Evolutionary conservation across 148 eudicot species (phyloP).

Genomic region (Chenopodium album): DNA sequence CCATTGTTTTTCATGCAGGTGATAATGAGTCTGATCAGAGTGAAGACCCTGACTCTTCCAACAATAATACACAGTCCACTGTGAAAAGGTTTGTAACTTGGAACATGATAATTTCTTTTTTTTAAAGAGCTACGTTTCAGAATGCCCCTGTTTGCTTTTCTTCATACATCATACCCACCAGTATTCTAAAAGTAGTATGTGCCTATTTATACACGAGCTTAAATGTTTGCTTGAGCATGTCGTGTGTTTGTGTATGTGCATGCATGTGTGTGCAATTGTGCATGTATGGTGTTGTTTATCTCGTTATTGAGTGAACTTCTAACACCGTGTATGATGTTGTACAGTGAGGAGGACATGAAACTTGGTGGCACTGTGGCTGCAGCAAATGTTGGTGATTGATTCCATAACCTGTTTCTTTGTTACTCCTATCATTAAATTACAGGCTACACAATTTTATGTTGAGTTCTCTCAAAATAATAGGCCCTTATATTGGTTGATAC

Average conservation of each 20-base stretch:
- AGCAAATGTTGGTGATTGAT: conserved; percentile 52
- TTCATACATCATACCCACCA: neutral
- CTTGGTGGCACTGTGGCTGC: conserved; percentile 33
- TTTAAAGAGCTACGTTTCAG: neutral
- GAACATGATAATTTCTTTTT: neutral
- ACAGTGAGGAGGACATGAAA: conserved; percentile 46
- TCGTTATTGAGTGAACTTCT: conserved; percentile 4
- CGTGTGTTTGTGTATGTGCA: neutral
- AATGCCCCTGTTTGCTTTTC: neutral
- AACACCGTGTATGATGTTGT: conserved; percentile 26
- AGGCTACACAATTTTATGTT: neutral
- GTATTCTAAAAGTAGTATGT: neutral
- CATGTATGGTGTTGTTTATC: neutral
- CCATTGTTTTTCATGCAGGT: conserved; percentile 41
- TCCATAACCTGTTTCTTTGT: conserved; percentile 6
- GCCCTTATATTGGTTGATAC: neutral
- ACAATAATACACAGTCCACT: conserved; percentile 34
- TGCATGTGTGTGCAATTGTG: neutral
- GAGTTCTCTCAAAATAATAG: neutral
- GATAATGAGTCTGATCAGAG: conserved; percentile 55
- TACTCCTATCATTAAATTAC: neutral
- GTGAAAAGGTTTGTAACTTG: conserved; percentile 45
- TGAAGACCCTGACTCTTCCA: conserved; percentile 33
- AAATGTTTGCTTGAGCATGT: neutral
- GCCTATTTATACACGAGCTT: neutral